These are phyloP conservation scores for Papiliotrema laurentii DNA, from an alignment of 1,284 basidiomycete species.

Conservation along the genomic window DNA sequence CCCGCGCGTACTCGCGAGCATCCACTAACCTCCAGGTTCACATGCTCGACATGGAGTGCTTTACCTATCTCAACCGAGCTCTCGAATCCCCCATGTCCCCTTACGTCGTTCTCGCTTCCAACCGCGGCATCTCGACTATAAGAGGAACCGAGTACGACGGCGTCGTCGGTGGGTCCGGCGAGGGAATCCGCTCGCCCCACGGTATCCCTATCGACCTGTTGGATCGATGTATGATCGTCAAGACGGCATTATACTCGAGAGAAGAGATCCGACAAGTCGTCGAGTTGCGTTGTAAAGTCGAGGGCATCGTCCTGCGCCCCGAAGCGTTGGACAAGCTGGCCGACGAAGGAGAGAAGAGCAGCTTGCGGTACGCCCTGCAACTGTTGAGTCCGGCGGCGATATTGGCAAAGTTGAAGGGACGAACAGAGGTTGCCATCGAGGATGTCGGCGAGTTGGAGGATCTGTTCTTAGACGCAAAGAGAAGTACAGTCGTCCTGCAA, in stretches of 20 bases:
- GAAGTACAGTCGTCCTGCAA: constrained; percentile 39
- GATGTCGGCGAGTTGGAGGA: constrained; percentile 90
- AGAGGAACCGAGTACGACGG: constrained; percentile 69
- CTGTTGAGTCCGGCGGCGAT: constrained; percentile 90
- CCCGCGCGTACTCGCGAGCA: not conserved
- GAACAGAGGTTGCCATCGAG: constrained; percentile 73
- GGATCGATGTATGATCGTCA: constrained; percentile 95
- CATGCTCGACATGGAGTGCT: constrained; percentile 99
- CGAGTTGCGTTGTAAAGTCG: constrained; percentile 76
- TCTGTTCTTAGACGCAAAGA: constrained; percentile 89
- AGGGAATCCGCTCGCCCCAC: constrained; percentile 86
- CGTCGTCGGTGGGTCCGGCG: constrained; percentile 41
- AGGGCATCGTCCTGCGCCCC: constrained; percentile 71
- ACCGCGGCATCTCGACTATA: constrained; percentile 85
- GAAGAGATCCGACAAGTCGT: constrained; percentile 86
- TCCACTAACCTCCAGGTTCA: constrained; percentile 63
- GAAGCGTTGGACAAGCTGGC: constrained; percentile 79
- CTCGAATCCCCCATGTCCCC: constrained; percentile 95
- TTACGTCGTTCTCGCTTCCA: constrained; percentile 94
- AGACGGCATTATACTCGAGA: constrained; percentile 77
- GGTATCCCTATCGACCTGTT: constrained; percentile 91
- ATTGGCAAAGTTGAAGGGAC: constrained; percentile 69
- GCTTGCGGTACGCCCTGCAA: constrained; percentile 89
- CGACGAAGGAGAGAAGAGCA: constrained; percentile 75
- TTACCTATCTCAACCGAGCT: constrained; percentile 94